A percentile compares a stretch with the other conserved stretches of the same genome.
Conservation (phyloP, 192 early-diverging fungal genomes). For the Coemansia sp. region DNA sequence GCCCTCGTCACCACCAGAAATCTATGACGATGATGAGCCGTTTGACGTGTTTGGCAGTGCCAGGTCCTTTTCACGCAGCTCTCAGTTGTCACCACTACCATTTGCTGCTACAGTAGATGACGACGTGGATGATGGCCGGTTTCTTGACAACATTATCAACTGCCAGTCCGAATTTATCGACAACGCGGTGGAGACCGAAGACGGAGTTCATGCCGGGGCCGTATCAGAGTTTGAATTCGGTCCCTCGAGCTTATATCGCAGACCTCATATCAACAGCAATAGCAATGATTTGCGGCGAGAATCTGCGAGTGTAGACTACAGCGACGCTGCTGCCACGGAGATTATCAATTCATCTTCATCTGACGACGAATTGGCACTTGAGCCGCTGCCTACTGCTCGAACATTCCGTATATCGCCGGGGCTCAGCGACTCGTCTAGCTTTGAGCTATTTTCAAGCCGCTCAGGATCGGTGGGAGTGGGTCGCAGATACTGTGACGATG, state of each 20-base stretch:
- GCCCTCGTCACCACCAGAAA: slow-evolving; percentile 38
- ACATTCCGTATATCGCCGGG: not conserved
- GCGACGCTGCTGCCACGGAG: slow-evolving; percentile 25
- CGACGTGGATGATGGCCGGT: slow-evolving; percentile 9
- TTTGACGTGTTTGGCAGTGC: not conserved
- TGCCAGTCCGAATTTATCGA: not conserved
- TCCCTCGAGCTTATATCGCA: not conserved
- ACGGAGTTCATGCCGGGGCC: not conserved
- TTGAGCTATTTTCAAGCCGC: slow-evolving; percentile 1
- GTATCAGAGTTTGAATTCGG: slow-evolving; percentile 1
- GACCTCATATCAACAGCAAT: not conserved
- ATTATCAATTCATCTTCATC: slow-evolving; percentile 19
- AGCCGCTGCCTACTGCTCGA: not conserved
- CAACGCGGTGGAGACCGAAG: not conserved
- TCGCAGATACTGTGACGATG: not conserved
- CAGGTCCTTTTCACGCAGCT: not conserved
- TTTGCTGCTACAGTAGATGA: not conserved
- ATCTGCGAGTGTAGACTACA: not conserved
- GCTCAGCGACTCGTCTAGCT: not conserved
- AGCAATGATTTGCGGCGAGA: not conserved
- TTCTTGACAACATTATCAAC: slow-evolving; percentile 12
- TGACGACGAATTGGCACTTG: not conserved
- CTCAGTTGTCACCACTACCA: not conserved
- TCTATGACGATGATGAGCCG: not conserved
- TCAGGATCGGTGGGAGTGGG: not conserved